These are phyloP conservation scores for Turnera subulata DNA, from an alignment of 345 rosid genomes.

Conservation along the genomic window DNA sequence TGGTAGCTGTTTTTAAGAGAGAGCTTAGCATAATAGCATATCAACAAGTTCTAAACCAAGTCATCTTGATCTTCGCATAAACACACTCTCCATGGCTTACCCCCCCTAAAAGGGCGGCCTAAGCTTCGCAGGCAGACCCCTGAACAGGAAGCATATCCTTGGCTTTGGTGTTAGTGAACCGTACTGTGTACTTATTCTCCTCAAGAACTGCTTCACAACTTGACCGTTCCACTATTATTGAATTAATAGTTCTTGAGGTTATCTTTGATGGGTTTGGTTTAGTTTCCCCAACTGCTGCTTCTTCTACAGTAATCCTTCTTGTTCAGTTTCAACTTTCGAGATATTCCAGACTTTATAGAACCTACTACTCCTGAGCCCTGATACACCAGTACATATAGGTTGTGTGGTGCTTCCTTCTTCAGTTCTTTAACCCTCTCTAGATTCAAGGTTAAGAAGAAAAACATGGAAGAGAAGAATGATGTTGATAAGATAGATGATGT, in stretches of 20 bases:
- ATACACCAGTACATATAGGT: too few species aligned
- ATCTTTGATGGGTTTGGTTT: background rate
- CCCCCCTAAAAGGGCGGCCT: slow-evolving; percentile 30
- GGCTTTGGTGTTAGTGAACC: slow-evolving; percentile 16
- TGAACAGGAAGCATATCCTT: slow-evolving; percentile 30
- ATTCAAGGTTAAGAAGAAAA: slow-evolving; percentile 7
- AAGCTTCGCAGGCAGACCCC: slow-evolving; percentile 33
- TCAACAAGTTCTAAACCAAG: background rate
- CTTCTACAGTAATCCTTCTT: too few species aligned
- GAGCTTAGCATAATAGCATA: slow-evolving; percentile 2
- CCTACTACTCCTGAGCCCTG: too few species aligned
- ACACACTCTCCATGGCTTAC: slow-evolving; percentile 19
- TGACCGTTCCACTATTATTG: slow-evolving; percentile 1
- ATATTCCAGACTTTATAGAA: too few species aligned
- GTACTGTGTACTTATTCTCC: background rate
- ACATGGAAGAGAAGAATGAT: slow-evolving; percentile 46
- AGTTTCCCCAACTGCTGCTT: too few species aligned
- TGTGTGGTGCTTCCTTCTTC: too few species aligned
- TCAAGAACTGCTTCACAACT: slow-evolving; percentile 16
- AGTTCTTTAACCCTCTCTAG: background rate
- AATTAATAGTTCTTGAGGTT: background rate
- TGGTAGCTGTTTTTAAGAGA: background rate
- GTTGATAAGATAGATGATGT: slow-evolving; percentile 58
- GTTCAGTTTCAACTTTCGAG: too few species aligned
- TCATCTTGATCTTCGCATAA: slow-evolving; percentile 21